Conservation (phyloP, 345 rosid species). For the Populus tremula region DNA sequence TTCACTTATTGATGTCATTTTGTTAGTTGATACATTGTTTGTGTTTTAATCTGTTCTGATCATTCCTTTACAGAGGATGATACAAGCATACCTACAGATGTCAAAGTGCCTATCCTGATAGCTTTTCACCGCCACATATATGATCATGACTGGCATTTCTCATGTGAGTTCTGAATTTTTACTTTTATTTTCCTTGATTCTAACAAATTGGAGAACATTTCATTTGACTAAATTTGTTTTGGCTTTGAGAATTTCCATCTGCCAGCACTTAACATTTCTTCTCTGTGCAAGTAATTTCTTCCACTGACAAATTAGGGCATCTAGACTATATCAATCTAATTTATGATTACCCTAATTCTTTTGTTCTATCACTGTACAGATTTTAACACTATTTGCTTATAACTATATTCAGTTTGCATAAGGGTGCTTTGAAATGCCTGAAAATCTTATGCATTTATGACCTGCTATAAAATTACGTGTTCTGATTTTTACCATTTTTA, state of each 20-base stretch:
- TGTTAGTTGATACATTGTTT: background rate
- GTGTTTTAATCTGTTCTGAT: slow-evolving; percentile 1
- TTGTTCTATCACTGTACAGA: background rate
- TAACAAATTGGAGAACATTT: background rate
- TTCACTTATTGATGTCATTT: background rate
- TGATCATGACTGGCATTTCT: slow-evolving; percentile 76
- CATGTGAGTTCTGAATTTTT: slow-evolving; percentile 58
- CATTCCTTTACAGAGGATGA: slow-evolving; percentile 79
- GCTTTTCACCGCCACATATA: slow-evolving; percentile 82
- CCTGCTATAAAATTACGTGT: background rate
- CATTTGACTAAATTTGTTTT: background rate
- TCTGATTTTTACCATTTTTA: background rate
- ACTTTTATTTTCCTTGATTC: background rate
- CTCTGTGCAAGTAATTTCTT: background rate
- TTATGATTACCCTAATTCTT: background rate
- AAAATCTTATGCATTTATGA: background rate
- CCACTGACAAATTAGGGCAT: background rate
- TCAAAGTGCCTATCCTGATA: slow-evolving; percentile 80
- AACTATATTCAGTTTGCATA: background rate
- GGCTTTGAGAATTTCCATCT: background rate
- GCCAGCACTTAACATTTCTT: background rate
- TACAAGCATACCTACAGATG: slow-evolving; percentile 77
- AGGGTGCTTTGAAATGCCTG: background rate
- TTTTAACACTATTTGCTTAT: background rate
- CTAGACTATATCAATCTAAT: background rate